Evolutionary conservation across 1,284 basidiomycete genomes (phyloP).

Genomic region (Coniferiporia sulphurascens): DNA sequence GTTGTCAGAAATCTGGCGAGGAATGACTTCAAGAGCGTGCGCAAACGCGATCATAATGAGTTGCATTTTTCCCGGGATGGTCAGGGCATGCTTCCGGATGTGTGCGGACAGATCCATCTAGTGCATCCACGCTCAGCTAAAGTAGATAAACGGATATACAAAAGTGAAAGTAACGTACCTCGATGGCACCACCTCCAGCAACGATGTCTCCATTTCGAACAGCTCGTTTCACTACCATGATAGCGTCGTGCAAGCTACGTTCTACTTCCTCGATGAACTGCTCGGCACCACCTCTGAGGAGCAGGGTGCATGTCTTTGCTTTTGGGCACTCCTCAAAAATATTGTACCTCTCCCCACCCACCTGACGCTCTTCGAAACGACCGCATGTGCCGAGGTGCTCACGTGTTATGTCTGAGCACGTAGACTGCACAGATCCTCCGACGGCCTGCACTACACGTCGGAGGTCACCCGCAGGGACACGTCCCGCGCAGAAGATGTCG

Average conservation of each 20-base stretch:
- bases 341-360: slow-evolving; percentile 97
- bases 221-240: slow-evolving; percentile 99
- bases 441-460: slow-evolving; percentile 95
- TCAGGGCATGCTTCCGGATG: slow-evolving; percentile 85
- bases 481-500: slow-evolving; percentile 98
- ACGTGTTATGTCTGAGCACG: slow-evolving; percentile 86
- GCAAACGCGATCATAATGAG: slow-evolving; percentile 95
- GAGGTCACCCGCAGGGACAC: slow-evolving; percentile 88
- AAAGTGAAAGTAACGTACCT: slow-evolving; percentile 49
- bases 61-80: slow-evolving; percentile 96
- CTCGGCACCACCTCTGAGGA: slow-evolving; percentile 95
- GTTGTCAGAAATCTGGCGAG: slow-evolving; percentile 97
- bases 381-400: slow-evolving; percentile 94
- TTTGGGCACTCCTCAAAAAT: slow-evolving; percentile 91
- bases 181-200: slow-evolving; percentile 95
- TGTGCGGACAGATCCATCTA: slow-evolving; percentile 96
- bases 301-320: slow-evolving; percentile 97
- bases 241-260: slow-evolving; percentile 94
- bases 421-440: slow-evolving; percentile 93
- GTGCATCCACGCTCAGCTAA: slow-evolving; percentile 16
- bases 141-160: neutral
- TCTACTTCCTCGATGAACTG: slow-evolving; percentile 99
- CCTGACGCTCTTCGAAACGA: slow-evolving; percentile 90
- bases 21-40: slow-evolving; percentile 95
- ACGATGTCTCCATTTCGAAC: slow-evolving; percentile 96